These are phyloP conservation scores for Aspergillus persii DNA, from an alignment of 2,329 filamentous ascomycete species.

Conservation along the genomic window DNA sequence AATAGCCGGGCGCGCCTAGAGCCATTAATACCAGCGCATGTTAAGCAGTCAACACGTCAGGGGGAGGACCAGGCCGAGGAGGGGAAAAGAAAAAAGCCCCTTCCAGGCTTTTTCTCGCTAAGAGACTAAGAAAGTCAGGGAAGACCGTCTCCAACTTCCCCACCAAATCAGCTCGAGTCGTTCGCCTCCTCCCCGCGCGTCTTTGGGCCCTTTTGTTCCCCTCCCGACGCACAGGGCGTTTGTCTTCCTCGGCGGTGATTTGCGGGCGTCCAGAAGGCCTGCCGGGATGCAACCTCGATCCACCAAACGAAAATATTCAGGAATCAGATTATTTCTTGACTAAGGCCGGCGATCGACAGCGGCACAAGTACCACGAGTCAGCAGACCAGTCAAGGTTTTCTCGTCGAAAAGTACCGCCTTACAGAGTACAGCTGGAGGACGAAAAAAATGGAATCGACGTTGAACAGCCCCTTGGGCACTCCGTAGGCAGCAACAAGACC, in stretches of 20 bases:
- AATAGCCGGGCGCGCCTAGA: not conserved
- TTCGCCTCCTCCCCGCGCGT: slow-evolving; percentile 5
- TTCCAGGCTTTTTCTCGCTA: slow-evolving; percentile 1
- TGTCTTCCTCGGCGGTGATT: slow-evolving; percentile 6
- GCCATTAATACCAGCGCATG: not conserved
- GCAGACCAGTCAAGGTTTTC: not conserved
- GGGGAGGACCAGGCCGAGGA: not conserved
- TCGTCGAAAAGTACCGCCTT: not conserved
- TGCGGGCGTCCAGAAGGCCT: not conserved
- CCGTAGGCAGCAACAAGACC: not conserved
- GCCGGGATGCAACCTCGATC: slow-evolving; percentile 12
- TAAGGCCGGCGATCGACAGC: not conserved
- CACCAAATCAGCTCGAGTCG: slow-evolving; percentile 6
- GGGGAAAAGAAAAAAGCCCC: slow-evolving; percentile 1
- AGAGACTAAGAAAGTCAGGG: not conserved
- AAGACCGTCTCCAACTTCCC: slow-evolving; percentile 2
- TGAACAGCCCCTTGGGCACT: too few species aligned
- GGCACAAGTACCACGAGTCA: not conserved
- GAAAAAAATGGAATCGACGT: too few species aligned
- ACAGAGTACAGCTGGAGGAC: too few species aligned
- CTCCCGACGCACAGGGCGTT: slow-evolving; percentile 2
- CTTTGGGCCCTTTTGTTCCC: not conserved
- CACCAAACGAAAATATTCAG: slow-evolving; percentile 17
- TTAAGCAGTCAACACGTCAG: not conserved
- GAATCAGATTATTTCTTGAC: not conserved